These are phyloP conservation scores for Discostella pseudostelligera DNA, from an alignment of 108 stramenopile species.

Conservation along the genomic window DNA sequence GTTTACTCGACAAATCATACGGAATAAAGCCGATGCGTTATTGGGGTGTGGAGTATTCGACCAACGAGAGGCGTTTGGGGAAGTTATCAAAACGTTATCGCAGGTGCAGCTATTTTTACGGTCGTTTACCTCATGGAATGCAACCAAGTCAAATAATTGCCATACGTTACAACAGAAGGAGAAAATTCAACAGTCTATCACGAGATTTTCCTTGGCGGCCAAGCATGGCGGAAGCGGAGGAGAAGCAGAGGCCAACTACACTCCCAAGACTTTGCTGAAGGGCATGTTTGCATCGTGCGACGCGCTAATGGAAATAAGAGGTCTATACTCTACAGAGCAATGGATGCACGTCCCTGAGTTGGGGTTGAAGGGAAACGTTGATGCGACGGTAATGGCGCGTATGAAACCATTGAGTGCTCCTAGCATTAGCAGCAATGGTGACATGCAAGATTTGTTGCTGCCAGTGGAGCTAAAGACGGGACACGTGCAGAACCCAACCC, in stretches of 20 bases:
- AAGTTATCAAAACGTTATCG: constrained; percentile 66
- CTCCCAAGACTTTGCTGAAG: constrained; percentile 18
- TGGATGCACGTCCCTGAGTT: constrained; percentile 67
- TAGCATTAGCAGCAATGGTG: background rate
- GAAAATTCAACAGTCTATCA: too few relatives aligned
- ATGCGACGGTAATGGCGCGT: constrained; percentile 67
- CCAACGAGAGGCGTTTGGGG: constrained; percentile 47
- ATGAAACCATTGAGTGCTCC: constrained; percentile 29
- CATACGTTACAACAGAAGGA: too few relatives aligned
- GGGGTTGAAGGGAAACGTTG: constrained; percentile 81
- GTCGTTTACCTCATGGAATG: constrained; percentile 50
- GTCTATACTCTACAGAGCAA: constrained; percentile 65
- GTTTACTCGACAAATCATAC: constrained; percentile 52
- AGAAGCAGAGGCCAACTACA: background rate
- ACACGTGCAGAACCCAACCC: constrained; percentile 65
- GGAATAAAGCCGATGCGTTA: constrained; percentile 60
- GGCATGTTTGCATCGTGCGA: constrained; percentile 35
- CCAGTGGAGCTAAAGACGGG: constrained; percentile 88
- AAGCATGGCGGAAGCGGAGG: background rate
- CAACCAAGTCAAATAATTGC: background rate
- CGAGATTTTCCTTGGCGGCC: background rate
- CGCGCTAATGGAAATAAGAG: constrained; percentile 24
- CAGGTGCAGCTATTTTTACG: constrained; percentile 63
- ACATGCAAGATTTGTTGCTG: constrained; percentile 46
- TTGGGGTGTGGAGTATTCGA: constrained; percentile 69